Conservation (phyloP, 2,329 filamentous ascomycete species). For the Beauveria varroae region DNA sequence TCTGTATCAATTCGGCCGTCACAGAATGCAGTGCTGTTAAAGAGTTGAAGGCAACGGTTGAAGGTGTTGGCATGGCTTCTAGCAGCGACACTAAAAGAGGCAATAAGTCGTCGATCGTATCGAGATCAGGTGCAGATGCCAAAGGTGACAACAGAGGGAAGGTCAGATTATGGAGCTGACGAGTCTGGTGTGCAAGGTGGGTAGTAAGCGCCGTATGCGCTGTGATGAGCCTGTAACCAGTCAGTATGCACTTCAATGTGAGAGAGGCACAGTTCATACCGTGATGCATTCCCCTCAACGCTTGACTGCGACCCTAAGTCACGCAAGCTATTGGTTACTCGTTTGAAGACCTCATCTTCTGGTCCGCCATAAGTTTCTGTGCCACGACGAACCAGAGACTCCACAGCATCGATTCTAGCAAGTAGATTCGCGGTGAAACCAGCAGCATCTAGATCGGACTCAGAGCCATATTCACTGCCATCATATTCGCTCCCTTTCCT, state of each 20-base stretch:
- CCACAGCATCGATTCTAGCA: conserved; percentile 63
- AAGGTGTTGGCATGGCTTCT: conserved; percentile 58
- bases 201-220: conserved; percentile 68
- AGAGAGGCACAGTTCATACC: conserved; percentile 38
- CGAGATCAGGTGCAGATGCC: conserved; percentile 52
- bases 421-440: conserved; percentile 61
- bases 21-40: conserved; percentile 61
- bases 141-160: conserved; percentile 65
- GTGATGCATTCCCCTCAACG: conserved; percentile 64
- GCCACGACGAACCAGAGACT: conserved; percentile 59
- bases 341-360: conserved; percentile 57
- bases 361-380: conserved; percentile 59
- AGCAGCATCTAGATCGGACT: conserved; percentile 62
- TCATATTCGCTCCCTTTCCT: conserved; percentile 56
- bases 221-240: conserved; percentile 55
- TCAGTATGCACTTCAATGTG: neutral
- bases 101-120: conserved; percentile 60
- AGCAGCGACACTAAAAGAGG: conserved; percentile 59
- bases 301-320: conserved; percentile 67
- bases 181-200: conserved; percentile 67
- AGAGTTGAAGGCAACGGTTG: conserved; percentile 56
- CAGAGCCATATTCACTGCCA: conserved; percentile 66
- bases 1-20: conserved; percentile 67
- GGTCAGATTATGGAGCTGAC: conserved; percentile 64
- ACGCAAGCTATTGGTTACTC: conserved; percentile 61